Evolutionary conservation across 352 stramenopile species (phyloP).

Genomic region (Pythium dissotocum): DNA sequence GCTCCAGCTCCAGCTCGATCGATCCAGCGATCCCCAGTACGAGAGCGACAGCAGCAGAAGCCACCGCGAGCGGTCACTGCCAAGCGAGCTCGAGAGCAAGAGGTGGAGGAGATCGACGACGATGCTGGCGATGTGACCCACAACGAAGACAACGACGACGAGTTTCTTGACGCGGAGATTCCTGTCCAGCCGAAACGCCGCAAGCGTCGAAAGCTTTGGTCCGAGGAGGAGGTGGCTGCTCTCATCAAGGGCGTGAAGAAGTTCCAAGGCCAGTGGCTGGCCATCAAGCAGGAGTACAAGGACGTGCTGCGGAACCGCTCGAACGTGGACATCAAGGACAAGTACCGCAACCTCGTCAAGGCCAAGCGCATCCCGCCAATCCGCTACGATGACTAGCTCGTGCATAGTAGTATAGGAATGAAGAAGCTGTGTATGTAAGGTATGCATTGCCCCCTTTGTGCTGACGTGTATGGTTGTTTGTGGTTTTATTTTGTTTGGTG

Average conservation of each 20-base stretch:
- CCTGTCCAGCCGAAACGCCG: background rate
- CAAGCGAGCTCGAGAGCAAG: constrained; percentile 5
- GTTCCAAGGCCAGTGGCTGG: constrained; percentile 55
- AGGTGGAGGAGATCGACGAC: constrained; percentile 23
- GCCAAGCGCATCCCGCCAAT: constrained; percentile 38
- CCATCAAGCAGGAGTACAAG: constrained; percentile 63
- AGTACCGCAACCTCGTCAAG: constrained; percentile 75
- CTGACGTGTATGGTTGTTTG: background rate
- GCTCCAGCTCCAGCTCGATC: background rate
- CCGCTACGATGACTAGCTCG: constrained; percentile 3
- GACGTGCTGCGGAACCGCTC: constrained; percentile 48
- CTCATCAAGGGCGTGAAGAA: constrained; percentile 58
- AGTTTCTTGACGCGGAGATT: constrained; percentile 18
- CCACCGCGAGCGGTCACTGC: background rate
- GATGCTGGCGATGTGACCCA: background rate
- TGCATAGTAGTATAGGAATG: background rate
- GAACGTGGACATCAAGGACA: constrained; percentile 85
- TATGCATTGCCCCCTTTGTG: background rate
- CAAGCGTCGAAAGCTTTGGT: constrained; percentile 45
- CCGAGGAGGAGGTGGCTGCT: constrained; percentile 50
- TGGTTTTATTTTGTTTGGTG: constrained; percentile 1
- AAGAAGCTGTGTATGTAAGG: background rate
- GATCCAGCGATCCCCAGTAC: background rate
- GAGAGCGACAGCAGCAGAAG: background rate
- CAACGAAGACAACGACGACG: constrained; percentile 18